These are phyloP conservation scores for Ophiognomonia clavigignenti-juglandacearum DNA, from an alignment of 2,329 filamentous ascomycete species.

Conservation along the genomic window DNA sequence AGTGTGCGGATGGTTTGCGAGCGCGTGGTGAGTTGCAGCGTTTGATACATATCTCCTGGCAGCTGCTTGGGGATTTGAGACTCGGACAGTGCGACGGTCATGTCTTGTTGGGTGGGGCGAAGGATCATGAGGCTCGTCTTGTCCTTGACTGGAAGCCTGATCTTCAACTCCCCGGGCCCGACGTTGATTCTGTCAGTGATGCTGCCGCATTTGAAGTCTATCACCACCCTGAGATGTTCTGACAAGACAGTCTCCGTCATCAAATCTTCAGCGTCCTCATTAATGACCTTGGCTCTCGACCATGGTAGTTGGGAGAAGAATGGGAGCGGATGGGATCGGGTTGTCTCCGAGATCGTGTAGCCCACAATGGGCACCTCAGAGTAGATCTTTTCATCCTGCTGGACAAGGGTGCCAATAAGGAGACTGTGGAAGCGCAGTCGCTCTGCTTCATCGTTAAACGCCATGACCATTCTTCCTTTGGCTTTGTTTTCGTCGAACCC, in stretches of 20 bases:
- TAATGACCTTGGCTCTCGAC: conserved; percentile 68
- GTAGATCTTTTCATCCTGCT: conserved; percentile 64
- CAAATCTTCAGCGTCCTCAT: conserved; percentile 61
- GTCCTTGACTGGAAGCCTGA: conserved; percentile 60
- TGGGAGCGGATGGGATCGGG: conserved; percentile 43
- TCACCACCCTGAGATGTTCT: conserved; percentile 68
- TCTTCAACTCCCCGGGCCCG: conserved; percentile 65
- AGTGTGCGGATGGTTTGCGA: conserved; percentile 67
- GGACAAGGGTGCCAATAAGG: conserved; percentile 66
- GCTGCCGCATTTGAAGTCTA: conserved; percentile 71
- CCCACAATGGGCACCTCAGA: conserved; percentile 63
- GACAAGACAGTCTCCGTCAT: conserved; percentile 67
- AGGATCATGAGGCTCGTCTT: conserved; percentile 60
- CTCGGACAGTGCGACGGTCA: conserved; percentile 71
- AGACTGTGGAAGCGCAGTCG: conserved; percentile 67
- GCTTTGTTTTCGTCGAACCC: conserved; percentile 62
- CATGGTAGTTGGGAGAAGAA: conserved; percentile 52
- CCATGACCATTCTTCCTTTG: conserved; percentile 69
- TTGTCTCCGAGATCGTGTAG: conserved; percentile 56
- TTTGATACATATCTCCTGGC: conserved; percentile 57
- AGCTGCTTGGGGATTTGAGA: conserved; percentile 58
- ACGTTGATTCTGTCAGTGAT: conserved; percentile 82
- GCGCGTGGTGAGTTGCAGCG: conserved; percentile 53
- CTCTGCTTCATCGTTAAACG: conserved; percentile 70
- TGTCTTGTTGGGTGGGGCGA: conserved; percentile 69